A percentile compares a stretch with the other conserved stretches of the same genome.
Evolutionary conservation across 192 early-diverging fungal genomes (phyloP).

Genomic region (Rhizophagus prolifer): DNA sequence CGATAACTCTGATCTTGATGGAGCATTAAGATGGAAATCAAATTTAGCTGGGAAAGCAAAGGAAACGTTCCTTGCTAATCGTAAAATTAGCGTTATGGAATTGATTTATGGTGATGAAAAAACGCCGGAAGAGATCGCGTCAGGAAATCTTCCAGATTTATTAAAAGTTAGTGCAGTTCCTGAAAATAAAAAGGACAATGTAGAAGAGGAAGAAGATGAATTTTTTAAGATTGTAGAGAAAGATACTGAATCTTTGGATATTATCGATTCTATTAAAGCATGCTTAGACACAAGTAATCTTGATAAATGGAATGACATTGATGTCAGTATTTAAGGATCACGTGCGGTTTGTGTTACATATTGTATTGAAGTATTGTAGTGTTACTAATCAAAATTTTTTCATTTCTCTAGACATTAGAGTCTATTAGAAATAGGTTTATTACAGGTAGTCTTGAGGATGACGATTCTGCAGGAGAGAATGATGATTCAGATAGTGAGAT

Average conservation of each 20-base stretch:
- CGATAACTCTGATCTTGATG: conserved; percentile 44
- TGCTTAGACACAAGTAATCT: conserved; percentile 57
- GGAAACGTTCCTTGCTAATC: conserved; percentile 50
- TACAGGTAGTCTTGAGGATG: conserved; percentile 58
- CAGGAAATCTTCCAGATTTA: conserved; percentile 40
- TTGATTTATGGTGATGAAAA: conserved; percentile 74
- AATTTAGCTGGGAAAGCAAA: conserved; percentile 64
- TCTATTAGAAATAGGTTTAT: conserved; percentile 76
- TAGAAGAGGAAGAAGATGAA: conserved; percentile 54
- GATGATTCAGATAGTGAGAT: conserved; percentile 58
- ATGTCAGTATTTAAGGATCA: conserved; percentile 37
- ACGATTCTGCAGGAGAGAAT: conserved; percentile 42
- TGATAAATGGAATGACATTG: conserved; percentile 68
- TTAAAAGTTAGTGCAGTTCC: conserved; percentile 33
- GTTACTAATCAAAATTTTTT: background rate
- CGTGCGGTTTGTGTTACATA: background rate
- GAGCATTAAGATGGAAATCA: conserved; percentile 67
- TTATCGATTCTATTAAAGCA: conserved; percentile 73
- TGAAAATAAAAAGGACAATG: conserved; percentile 42
- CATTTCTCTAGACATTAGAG: conserved; percentile 49
- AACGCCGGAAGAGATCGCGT: conserved; percentile 50
- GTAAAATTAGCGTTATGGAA: conserved; percentile 84
- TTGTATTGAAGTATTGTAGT: too few species aligned
- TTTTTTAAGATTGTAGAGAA: conserved; percentile 58
- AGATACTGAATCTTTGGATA: conserved; percentile 32